phyloP scores from a whole-genome alignment of 176 grass and related monocot species.

The Aegilops speltoides region DNA sequence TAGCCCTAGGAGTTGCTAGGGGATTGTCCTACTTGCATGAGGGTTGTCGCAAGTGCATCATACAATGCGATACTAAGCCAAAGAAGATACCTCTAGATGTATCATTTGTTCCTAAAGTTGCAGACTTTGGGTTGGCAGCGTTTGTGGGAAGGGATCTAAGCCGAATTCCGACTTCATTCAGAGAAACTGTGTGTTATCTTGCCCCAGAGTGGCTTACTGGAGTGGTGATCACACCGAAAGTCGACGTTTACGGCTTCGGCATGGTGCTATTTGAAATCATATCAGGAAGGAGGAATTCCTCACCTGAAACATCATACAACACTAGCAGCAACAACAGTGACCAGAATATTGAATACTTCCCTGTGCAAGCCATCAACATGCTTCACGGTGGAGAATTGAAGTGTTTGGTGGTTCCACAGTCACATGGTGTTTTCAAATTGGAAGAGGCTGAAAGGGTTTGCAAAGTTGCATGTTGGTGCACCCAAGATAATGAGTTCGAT shows the following conservation, averaged over 20 bases:
- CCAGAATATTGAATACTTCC: background rate
- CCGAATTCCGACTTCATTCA: background rate
- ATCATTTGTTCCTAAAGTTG: slow-evolving; percentile 8
- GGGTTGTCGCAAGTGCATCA: background rate
- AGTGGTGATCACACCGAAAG: background rate
- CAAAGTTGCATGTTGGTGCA: slow-evolving; percentile 55
- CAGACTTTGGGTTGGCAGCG: background rate
- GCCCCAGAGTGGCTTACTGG: slow-evolving; percentile 5
- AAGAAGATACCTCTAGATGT: background rate
- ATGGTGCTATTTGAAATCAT: background rate
- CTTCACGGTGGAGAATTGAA: slow-evolving; percentile 5
- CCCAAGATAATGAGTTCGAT: slow-evolving; percentile 35
- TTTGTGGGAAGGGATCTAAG: slow-evolving; percentile 13
- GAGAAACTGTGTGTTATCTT: background rate
- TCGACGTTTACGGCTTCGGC: background rate
- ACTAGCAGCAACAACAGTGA: background rate
- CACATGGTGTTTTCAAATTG: slow-evolving; percentile 10
- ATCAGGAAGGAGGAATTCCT: background rate
- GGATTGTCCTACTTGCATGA: slow-evolving; percentile 1
- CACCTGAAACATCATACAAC: background rate
- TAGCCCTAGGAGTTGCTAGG: background rate
- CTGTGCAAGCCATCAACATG: background rate
- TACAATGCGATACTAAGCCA: background rate
- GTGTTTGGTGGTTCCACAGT: slow-evolving; percentile 36
- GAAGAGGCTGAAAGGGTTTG: slow-evolving; percentile 34